Conservation (phyloP, 352 stramenopile species). For the Phytophthora hibernalis region DNA sequence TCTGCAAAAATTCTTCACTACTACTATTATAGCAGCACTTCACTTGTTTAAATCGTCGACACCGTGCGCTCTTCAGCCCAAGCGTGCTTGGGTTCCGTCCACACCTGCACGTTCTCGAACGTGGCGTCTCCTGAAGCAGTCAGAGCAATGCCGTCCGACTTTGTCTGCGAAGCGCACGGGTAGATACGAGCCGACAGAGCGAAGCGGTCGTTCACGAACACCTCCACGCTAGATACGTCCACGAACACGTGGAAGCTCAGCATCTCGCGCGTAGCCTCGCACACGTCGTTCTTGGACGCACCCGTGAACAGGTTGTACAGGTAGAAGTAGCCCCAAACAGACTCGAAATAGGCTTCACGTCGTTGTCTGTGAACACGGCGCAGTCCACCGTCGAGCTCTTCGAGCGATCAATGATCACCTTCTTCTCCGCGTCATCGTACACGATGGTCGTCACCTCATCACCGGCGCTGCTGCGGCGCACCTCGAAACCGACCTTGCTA, state of each 20-base stretch:
- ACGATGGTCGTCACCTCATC: slow-evolving; percentile 67
- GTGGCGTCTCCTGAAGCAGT: slow-evolving; percentile 47
- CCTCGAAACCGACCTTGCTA: slow-evolving; percentile 62
- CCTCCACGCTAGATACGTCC: slow-evolving; percentile 73
- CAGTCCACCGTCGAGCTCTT: slow-evolving; percentile 60
- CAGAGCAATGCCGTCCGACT: slow-evolving; percentile 66
- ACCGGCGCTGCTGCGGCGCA: slow-evolving; percentile 50
- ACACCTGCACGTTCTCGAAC: slow-evolving; percentile 72
- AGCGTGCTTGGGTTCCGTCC: slow-evolving; percentile 68
- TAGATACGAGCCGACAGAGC: slow-evolving; percentile 71
- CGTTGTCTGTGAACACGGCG: slow-evolving; percentile 47
- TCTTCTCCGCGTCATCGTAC: slow-evolving; percentile 70
- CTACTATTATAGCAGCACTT: too few species aligned
- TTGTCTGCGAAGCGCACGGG: slow-evolving; percentile 55
- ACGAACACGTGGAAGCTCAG: slow-evolving; percentile 71
- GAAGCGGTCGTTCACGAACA: slow-evolving; percentile 79
- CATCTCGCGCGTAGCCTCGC: slow-evolving; percentile 49
- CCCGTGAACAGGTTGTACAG: slow-evolving; percentile 58
- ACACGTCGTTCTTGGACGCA: slow-evolving; percentile 32
- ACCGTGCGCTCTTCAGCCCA: slow-evolving; percentile 57
- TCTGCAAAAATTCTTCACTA: too few species aligned
- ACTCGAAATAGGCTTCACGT: slow-evolving; percentile 39
- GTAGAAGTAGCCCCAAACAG: slow-evolving; percentile 62
- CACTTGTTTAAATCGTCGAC: slow-evolving; percentile 34
- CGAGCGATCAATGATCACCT: slow-evolving; percentile 63